Evolutionary conservation across 371 early-diverging fungal genomes (phyloP), one percentile per base, ranked within the genome.

Genomic region (Mortierella sp.): DNA sequence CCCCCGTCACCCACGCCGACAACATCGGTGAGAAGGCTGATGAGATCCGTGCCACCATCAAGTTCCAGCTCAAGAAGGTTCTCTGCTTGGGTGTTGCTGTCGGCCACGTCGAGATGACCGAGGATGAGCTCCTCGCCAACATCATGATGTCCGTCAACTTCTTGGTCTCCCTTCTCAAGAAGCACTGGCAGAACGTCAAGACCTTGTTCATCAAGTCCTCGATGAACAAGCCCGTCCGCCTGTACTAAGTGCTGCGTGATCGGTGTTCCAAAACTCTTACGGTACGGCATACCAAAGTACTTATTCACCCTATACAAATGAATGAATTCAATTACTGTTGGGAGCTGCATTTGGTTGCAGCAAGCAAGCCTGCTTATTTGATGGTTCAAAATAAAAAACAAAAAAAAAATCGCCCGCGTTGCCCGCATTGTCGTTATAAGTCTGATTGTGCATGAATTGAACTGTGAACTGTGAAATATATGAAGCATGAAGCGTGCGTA

Each of bases 41-140:
- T 80, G 97, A 97, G 81, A 88, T 97, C 86, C 93, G 95, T 83
- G 92, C 95, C 82, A 98, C 98, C 87, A 95, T 98, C 91, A 98
- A 98, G 93, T 97, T 99, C 94, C 99, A 99, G 87, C 86, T 99
- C 64, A 98, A 98, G 94, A 98, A 98, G 92, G 98, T 97, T 69
- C 91, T 96, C 65, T 98, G 98, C 90, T 89, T 99, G 68, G 97
- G 95, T 85, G 97, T 98, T 68, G 97, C 99, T 70, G 94, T 99
- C 68, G 99, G 99, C 67, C 94, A 97, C 89, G 93, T 97, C 80
- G 81, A 88, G 59, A 98, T 98, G 99, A 89, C 92, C 66, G 94
- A 96, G 81, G 97, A 97, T 82, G 90, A 98, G 85, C 88, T 98
- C 62, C 86, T 95, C 78, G 89, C 94, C 83, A 99, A 99, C 95